phyloP scores from a whole-genome alignment of 345 rosid genomes.

The Sonneratia caseolaris region DNA sequence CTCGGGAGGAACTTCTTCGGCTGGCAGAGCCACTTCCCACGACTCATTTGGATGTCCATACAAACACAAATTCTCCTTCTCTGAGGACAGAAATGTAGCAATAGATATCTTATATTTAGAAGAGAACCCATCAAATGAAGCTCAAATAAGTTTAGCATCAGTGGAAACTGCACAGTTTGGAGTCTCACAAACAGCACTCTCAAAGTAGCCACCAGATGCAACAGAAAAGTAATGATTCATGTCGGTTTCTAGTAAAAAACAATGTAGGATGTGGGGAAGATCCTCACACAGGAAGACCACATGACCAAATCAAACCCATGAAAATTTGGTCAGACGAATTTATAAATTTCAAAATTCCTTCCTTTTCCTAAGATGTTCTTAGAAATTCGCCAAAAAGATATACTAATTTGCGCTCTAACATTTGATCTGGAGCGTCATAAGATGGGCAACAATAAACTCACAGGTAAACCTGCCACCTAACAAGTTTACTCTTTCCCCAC shows the following conservation, averaged over 20 bases:
- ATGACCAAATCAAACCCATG: neutral
- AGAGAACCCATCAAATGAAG: slow-evolving; percentile 2
- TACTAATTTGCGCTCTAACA: neutral
- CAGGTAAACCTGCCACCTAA: too few relatives aligned
- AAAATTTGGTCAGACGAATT: neutral
- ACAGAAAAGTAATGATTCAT: neutral
- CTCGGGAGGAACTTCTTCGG: slow-evolving; percentile 96
- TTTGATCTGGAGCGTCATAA: neutral
- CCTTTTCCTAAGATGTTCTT: neutral
- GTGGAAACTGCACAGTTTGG: neutral
- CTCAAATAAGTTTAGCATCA: neutral
- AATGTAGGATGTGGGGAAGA: neutral
- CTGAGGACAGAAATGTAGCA: slow-evolving; percentile 22
- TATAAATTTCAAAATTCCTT: neutral
- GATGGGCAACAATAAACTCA: neutral
- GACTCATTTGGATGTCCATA: slow-evolving; percentile 86
- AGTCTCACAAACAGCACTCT: neutral
- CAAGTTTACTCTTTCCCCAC: neutral
- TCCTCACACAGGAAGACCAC: neutral
- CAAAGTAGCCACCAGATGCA: neutral
- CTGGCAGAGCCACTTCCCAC: slow-evolving; percentile 93
- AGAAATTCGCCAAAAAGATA: neutral
- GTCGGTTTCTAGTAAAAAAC: neutral
- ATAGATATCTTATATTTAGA: neutral
- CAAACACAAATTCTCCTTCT: slow-evolving; percentile 90